phyloP scores from a whole-genome alignment of 2,329 filamentous ascomycete species.

The Diaporthe australafricana region DNA sequence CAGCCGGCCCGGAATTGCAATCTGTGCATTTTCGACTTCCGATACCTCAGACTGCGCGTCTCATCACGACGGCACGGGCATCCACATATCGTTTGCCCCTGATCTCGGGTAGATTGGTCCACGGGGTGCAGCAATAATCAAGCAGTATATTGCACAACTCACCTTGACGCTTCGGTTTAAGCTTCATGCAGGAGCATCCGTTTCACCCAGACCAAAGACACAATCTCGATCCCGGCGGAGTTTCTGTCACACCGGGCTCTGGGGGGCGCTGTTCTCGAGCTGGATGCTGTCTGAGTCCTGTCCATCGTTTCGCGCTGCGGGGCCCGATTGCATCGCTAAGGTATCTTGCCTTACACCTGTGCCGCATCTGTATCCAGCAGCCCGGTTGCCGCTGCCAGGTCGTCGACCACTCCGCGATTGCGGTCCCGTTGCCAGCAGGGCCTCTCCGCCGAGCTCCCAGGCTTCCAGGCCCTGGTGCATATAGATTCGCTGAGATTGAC shows the following conservation, averaged over 20 bases:
- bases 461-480: not conserved
- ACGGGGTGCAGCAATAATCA: not conserved
- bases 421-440: not conserved
- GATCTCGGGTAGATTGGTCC: not conserved
- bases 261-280: not conserved
- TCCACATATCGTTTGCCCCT: conserved; percentile 22
- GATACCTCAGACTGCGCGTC: not conserved
- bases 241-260: conserved; percentile 17
- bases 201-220: conserved; percentile 5
- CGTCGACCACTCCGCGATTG: not conserved
- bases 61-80: conserved; percentile 5
- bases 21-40: conserved; percentile 25
- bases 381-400: conserved; percentile 16
- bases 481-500: not conserved
- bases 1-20: conserved; percentile 1
- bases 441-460: not conserved
- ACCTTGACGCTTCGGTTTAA: not conserved
- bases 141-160: not conserved
- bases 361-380: conserved; percentile 23
- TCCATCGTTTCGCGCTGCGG: conserved; percentile 16
- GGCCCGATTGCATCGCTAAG: conserved; percentile 21
- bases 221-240: conserved; percentile 27
- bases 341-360: conserved; percentile 16
- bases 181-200: not conserved
- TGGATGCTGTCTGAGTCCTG: conserved; percentile 27